Conservation (phyloP, 495 filamentous ascomycete species). For the Thermothielavioides terrestris region DNA sequence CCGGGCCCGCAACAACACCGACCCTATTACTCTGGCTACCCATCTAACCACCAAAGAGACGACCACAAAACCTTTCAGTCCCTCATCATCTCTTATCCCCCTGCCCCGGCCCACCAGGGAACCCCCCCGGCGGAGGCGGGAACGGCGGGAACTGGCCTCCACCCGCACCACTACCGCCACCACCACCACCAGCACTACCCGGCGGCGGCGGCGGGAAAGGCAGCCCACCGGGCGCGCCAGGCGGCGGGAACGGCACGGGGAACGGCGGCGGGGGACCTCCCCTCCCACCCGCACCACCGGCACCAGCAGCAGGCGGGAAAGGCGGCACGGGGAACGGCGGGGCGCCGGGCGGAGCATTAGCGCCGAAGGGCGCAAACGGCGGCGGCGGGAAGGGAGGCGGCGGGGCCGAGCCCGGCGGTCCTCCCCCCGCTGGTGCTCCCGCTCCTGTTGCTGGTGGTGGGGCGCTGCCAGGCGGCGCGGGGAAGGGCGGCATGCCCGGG, state of each 20-base stretch:
- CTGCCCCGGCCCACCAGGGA: slow-evolving; percentile 19
- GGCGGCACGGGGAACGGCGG: slow-evolving; percentile 44
- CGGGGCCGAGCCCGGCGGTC: neutral
- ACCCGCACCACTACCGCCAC: too few species aligned
- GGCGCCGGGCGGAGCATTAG: neutral
- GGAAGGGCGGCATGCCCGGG: slow-evolving; percentile 4
- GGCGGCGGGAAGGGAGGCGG: slow-evolving; percentile 4
- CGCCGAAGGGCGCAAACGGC: neutral
- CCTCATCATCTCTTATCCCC: neutral
- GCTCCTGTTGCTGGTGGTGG: too few species aligned
- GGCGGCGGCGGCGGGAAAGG: slow-evolving; percentile 7
- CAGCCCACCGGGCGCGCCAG: slow-evolving; percentile 2
- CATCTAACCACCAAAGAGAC: too few species aligned
- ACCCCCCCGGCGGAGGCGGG: slow-evolving; percentile 35
- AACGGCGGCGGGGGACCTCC: slow-evolving; percentile 22
- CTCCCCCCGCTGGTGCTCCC: neutral
- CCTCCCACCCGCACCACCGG: neutral
- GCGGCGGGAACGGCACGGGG: slow-evolving; percentile 28
- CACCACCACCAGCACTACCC: too few species aligned
- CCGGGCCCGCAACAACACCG: too few species aligned
- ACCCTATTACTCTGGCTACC: too few species aligned
- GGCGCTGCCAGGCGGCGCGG: neutral
- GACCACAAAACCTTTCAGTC: too few species aligned
- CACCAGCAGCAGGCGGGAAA: slow-evolving; percentile 45
- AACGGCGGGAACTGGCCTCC: slow-evolving; percentile 16